phyloP scores from a whole-genome alignment of 371 early-diverging fungal species.

The Phascolomyces articulosus region DNA sequence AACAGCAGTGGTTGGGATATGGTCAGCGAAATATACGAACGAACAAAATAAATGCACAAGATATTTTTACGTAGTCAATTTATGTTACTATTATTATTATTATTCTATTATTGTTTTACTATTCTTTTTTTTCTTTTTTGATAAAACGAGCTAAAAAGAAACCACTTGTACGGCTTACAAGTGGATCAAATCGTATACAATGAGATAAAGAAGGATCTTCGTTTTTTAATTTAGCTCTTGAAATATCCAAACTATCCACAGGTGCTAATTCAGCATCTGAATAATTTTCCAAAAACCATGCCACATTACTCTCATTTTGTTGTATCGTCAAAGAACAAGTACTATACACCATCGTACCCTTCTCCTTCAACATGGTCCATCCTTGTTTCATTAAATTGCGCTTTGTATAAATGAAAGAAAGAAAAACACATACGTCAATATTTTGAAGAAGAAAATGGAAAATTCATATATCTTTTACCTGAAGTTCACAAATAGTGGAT shows the following conservation, averaged over 20 bases:
- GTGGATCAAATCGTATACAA: slow-evolving; percentile 69
- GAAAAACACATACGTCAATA: background rate
- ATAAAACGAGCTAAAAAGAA: slow-evolving; percentile 75
- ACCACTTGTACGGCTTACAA: slow-evolving; percentile 70
- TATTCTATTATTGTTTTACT: background rate
- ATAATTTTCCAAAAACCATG: slow-evolving; percentile 66
- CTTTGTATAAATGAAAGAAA: too few relatives aligned
- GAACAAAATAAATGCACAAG: background rate
- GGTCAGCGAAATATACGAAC: background rate
- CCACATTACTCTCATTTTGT: slow-evolving; percentile 86
- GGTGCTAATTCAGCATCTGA: slow-evolving; percentile 55
- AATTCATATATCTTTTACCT: slow-evolving; percentile 28
- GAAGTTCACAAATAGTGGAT: slow-evolving; percentile 43
- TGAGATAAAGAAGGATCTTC: slow-evolving; percentile 21
- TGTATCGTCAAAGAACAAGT: slow-evolving; percentile 79
- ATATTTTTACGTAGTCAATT: background rate
- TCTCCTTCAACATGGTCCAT: slow-evolving; percentile 26
- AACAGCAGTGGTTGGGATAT: background rate
- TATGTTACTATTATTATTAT: background rate
- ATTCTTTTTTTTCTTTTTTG: slow-evolving; percentile 30
- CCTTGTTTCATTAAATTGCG: slow-evolving; percentile 45
- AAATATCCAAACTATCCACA: slow-evolving; percentile 25
- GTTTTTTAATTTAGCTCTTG: slow-evolving; percentile 47
- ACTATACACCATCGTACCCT: slow-evolving; percentile 86
- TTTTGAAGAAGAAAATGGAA: too few relatives aligned